A percentile compares a stretch with the other conserved stretches of the same genome.
Conservation (phyloP, 768 basidiomycete species). For the Dentipellis sp. region DNA sequence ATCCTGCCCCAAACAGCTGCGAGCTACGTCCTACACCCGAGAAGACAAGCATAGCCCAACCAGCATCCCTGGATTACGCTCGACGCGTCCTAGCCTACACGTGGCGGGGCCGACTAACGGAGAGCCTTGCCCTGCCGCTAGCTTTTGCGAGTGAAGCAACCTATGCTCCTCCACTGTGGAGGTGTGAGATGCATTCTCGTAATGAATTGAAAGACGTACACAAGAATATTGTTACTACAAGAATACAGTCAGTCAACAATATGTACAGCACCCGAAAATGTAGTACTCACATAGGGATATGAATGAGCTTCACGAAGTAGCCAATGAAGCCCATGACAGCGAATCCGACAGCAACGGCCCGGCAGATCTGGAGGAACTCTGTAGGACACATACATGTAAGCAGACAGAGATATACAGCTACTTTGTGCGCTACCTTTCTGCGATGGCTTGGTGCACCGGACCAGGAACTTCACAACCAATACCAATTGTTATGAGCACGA, state of each 20-base stretch:
- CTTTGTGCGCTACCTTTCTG: constrained; percentile 63
- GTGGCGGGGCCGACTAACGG: too few relatives aligned
- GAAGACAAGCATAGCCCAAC: too few relatives aligned
- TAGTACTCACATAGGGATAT: constrained; percentile 87
- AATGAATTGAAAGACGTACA: constrained; percentile 50
- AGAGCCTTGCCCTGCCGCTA: too few relatives aligned
- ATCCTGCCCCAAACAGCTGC: too few relatives aligned
- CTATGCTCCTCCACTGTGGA: constrained; percentile 68
- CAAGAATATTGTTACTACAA: constrained; percentile 89
- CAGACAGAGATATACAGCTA: background rate
- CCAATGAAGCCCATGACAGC: constrained; percentile 99
- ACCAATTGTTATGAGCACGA: constrained; percentile 11
- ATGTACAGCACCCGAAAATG: background rate
- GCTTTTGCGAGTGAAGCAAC: background rate
- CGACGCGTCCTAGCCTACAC: too few relatives aligned
- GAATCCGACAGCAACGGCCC: constrained; percentile 94
- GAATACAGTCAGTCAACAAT: background rate
- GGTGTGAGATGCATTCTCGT: constrained; percentile 10
- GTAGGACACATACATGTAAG: constrained; percentile 5
- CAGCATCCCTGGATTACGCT: too few relatives aligned
- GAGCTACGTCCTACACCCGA: too few relatives aligned
- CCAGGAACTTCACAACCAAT: constrained; percentile 65
- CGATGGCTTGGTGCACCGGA: constrained; percentile 96
- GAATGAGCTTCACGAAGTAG: constrained; percentile 96
- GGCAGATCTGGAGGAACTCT: constrained; percentile 95